Conservation (phyloP, 2,329 filamentous ascomycete species). For the Clarireedia monteithiana region DNA sequence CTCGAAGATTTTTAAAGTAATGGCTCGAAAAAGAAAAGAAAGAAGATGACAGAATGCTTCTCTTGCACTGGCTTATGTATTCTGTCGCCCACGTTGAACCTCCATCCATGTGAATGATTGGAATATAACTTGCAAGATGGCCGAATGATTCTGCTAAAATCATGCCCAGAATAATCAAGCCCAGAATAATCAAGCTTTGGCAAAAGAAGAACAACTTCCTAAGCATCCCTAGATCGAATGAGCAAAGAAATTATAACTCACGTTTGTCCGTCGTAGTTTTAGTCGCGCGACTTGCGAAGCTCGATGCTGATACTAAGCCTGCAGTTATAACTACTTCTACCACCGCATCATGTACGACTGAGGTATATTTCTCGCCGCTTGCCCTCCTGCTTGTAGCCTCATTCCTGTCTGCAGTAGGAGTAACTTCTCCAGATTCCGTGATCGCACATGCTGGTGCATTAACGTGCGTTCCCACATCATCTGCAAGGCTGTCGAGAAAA, state of each 20-base stretch:
- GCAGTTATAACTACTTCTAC: conserved; percentile 60
- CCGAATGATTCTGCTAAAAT: too few species aligned
- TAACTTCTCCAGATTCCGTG: conserved; percentile 20
- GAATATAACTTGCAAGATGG: too few species aligned
- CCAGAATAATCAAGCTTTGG: too few species aligned
- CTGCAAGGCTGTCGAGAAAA: conserved; percentile 47
- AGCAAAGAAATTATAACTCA: not conserved
- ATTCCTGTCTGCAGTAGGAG: conserved; percentile 30
- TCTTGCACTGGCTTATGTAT: too few species aligned
- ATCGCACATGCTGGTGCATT: conserved; percentile 3
- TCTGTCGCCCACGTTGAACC: too few species aligned
- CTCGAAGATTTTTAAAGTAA: too few species aligned
- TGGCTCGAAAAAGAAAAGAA: too few species aligned
- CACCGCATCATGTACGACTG: conserved; percentile 48
- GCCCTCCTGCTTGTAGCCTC: conserved; percentile 14
- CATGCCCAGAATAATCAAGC: too few species aligned
- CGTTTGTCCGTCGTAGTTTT: not conserved
- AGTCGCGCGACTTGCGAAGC: conserved; percentile 7
- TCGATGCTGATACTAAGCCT: conserved; percentile 11
- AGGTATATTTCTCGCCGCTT: conserved; percentile 26
- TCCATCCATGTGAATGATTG: too few species aligned
- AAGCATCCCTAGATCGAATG: not conserved
- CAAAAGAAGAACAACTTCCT: too few species aligned
- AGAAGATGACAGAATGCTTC: too few species aligned
- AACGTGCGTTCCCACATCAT: conserved; percentile 15